Conservation (phyloP, 352 stramenopile species). For the Phytophthora cajani region DNA sequence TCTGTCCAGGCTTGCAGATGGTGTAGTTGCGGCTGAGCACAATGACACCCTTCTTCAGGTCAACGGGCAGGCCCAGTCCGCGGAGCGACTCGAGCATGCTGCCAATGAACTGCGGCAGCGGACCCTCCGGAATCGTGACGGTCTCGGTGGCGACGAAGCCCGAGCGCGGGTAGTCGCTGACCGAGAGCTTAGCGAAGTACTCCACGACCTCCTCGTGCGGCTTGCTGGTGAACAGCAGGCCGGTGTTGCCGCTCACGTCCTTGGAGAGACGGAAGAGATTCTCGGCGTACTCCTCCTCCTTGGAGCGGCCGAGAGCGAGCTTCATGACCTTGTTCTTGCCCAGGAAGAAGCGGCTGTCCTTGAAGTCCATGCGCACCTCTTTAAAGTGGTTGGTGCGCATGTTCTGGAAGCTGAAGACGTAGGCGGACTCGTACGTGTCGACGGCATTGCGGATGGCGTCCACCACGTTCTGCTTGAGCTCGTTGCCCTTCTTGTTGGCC, state of each 20-base stretch:
- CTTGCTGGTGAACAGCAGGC: conserved; percentile 96
- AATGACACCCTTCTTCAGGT: conserved; percentile 96
- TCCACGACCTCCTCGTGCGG: conserved; percentile 84
- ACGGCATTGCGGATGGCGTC: conserved; percentile 94
- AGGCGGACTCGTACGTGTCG: conserved; percentile 93
- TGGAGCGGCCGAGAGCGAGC: conserved; percentile 93
- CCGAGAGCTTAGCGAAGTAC: conserved; percentile 93
- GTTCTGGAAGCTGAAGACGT: conserved; percentile 98
- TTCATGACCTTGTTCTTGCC: conserved; percentile 99
- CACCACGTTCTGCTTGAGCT: conserved; percentile 96
- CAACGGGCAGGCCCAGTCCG: conserved; percentile 94
- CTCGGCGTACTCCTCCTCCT: conserved; percentile 97
- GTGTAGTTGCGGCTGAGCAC: conserved; percentile 92
- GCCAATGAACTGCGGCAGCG: conserved; percentile 94
- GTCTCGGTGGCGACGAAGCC: conserved; percentile 92
- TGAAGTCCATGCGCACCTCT: conserved; percentile 97
- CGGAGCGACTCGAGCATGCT: conserved; percentile 97
- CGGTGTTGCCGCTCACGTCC: conserved; percentile 93
- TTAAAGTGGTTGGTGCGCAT: conserved; percentile 99
- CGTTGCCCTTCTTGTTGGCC: conserved; percentile 95
- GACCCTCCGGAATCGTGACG: conserved; percentile 89
- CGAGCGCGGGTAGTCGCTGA: conserved; percentile 95
- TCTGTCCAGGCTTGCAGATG: conserved; percentile 95
- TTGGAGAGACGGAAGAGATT: conserved; percentile 93
- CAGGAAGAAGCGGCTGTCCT: conserved; percentile 96